Base-by-base conservation (phyloP, 352 stramenopile genomes). In the Globisporangium okanoganense region DNA sequence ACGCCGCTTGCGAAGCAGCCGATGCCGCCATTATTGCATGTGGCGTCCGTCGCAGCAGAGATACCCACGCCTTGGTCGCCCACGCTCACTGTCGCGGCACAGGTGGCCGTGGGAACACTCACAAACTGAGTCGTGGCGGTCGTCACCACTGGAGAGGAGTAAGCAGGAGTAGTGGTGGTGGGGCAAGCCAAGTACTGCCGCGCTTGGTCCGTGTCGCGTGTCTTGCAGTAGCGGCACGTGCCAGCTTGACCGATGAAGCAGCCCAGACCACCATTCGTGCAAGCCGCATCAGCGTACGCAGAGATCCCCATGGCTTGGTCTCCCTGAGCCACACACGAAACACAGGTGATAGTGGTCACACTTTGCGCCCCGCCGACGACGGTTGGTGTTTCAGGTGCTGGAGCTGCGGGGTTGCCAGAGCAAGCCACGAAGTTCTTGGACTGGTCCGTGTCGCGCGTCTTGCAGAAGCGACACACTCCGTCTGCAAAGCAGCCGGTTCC, bases 211-310 rank as follows among this genome's bases (percentile, higher is more conserved):
- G 49, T 4, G 18, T 0, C 3, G 40, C 54, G 13, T 47, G 54
- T 58, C 64, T 75, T 51, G 56, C 71, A 78, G 38, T 65, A 49
- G 9, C 67, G 71, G n/a, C 67, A 78, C 0, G 31, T n/a, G n/a
- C n/a, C 35, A 3, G 66, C 58, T 13, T 56, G 45, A n/a, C n/a
- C n/a, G n/a, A n/a, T n/a, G 48, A 71, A 65, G 48, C 71, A 78
- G 2, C 67, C 67, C 14, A 66, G 7, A 0, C 67, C 71, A 22
- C 71, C 71, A 14, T 20, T 29, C 7, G 16, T 55, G 58, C 66
- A 73, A 7, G 36, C 22, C 10, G 40, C 24, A n/a, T 70, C 58
- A 6, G 24, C 45, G 45, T 57, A 35, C 5, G 57, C 57, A 4
- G 20, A 38, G 36, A 63, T 63, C 1, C 57, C 57, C 3, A 45